A percentile compares a stretch with the other conserved stretches of the same genome.
Conservation (phyloP, 2,329 filamentous ascomycete species). For the Conoideocrella luteorostrata region DNA sequence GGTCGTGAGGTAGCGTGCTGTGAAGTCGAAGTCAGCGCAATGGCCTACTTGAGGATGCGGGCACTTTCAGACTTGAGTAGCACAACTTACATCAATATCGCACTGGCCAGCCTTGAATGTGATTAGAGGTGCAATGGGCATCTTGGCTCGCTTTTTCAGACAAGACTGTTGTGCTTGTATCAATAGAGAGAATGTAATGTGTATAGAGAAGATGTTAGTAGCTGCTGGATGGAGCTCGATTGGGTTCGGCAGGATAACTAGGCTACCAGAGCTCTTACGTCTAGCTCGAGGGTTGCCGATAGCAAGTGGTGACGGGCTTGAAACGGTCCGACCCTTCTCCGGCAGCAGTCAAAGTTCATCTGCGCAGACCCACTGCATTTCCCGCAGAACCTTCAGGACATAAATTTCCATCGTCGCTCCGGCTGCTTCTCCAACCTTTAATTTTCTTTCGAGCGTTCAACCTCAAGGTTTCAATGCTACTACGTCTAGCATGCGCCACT, state of each 20-base stretch:
- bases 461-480: too few species aligned
- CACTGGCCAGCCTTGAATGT: conserved; percentile 95
- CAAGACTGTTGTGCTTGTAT: not conserved
- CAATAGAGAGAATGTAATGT: conserved; percentile 2
- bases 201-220: not conserved
- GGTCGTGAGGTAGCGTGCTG: conserved; percentile 28
- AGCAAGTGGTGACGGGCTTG: not conserved
- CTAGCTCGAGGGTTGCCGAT: conserved; percentile 19
- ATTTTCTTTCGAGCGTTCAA: too few species aligned
- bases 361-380: not conserved
- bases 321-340: conserved; percentile 17
- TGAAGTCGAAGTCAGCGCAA: conserved; percentile 12
- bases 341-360: not conserved
- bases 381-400: not conserved
- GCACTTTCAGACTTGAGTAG: not conserved
- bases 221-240: conserved; percentile 6
- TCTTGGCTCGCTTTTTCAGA: conserved; percentile 29
- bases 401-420: conserved; percentile 4
- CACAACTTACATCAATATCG: conserved; percentile 64
- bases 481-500: too few species aligned
- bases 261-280: conserved; percentile 35
- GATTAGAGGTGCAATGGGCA: conserved; percentile 82
- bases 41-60: conserved; percentile 7
- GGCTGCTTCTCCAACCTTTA: not conserved
- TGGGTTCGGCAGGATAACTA: too few species aligned